Evolutionary conservation across 306 rosid genomes (phyloP).

Genomic region (Prunus padus): DNA sequence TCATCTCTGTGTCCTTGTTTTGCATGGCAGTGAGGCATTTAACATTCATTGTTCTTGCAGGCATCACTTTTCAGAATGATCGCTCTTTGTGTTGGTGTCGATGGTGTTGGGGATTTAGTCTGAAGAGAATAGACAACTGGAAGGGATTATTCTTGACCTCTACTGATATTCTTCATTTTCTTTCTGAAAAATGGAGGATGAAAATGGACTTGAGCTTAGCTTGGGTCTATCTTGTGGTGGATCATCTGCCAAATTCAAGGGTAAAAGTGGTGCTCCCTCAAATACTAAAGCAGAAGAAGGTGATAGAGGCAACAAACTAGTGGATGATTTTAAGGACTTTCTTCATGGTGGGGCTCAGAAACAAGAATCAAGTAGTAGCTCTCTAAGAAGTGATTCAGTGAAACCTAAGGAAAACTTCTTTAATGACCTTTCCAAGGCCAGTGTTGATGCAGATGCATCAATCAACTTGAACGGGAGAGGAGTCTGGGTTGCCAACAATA

Average conservation of each 20-base stretch:
- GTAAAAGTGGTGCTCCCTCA: constrained; percentile 67
- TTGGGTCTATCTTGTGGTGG: constrained; percentile 90
- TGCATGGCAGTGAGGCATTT: constrained; percentile 16
- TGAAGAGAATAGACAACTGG: constrained; percentile 14
- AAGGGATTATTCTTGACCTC: constrained; percentile 24
- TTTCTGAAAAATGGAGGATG: constrained; percentile 69
- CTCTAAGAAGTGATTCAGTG: constrained; percentile 51
- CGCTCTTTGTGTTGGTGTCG: constrained; percentile 9
- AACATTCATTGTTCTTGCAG: constrained; percentile 21
- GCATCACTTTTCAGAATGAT: constrained; percentile 26
- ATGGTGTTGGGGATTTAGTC: constrained; percentile 11
- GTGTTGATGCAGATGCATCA: constrained; percentile 53
- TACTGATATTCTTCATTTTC: constrained; percentile 17
- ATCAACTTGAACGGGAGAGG: constrained; percentile 67
- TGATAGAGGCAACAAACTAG: constrained; percentile 68
- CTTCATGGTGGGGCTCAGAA: constrained; percentile 61
- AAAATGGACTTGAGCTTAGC: constrained; percentile 92
- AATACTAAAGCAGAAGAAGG: constrained; percentile 60
- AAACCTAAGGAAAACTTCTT: constrained; percentile 82
- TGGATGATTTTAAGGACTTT: constrained; percentile 74
- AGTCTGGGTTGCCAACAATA: constrained; percentile 52
- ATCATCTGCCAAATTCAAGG: constrained; percentile 66
- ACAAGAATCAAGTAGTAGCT: constrained; percentile 55
- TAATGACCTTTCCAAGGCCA: constrained; percentile 73
- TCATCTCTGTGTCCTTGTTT: constrained; percentile 11